A percentile compares a stretch with the other conserved stretches of the same genome.
Conservation (phyloP, 1,139 yeast genomes). For the Suhomyces guaymorum region DNA sequence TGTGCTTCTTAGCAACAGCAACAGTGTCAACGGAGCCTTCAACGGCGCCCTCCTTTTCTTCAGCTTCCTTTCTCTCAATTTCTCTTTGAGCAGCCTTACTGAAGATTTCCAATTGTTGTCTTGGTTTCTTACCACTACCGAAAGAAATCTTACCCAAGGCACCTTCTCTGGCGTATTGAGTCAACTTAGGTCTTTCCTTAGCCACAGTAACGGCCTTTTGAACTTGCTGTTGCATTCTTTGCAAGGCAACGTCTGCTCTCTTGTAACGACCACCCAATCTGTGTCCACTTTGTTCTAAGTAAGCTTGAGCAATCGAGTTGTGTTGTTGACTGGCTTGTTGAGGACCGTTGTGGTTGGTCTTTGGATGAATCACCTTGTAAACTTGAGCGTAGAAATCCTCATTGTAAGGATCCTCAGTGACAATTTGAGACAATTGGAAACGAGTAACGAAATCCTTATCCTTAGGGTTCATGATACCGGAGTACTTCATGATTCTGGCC, state of each 20-base stretch:
- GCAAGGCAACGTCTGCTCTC: slow-evolving; percentile 92
- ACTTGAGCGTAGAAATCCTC: slow-evolving; percentile 97
- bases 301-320: slow-evolving; percentile 88
- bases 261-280: slow-evolving; percentile 84
- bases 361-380: slow-evolving; percentile 75
- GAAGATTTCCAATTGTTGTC: slow-evolving; percentile 77
- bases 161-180: slow-evolving; percentile 76
- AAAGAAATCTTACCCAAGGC: slow-evolving; percentile 87
- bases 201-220: slow-evolving; percentile 96
- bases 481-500: slow-evolving; percentile 73
- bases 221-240: slow-evolving; percentile 98
- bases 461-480: slow-evolving; percentile 95
- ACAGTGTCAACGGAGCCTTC: slow-evolving; percentile 9
- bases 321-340: slow-evolving; percentile 47
- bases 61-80: slow-evolving; percentile 38
- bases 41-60: slow-evolving; percentile 17
- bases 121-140: slow-evolving; percentile 82
- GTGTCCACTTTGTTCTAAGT: slow-evolving; percentile 90
- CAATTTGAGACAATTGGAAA: slow-evolving; percentile 92
- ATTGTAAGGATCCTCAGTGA: slow-evolving; percentile 94
- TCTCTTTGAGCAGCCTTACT: slow-evolving; percentile 55
- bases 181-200: slow-evolving; percentile 79
- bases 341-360: slow-evolving; percentile 48
- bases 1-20: slow-evolving; percentile 20
- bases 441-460: slow-evolving; percentile 95